phyloP scores from a whole-genome alignment of 2,329 filamentous ascomycete genomes.

The Sporothrix pseudoabietina region DNA sequence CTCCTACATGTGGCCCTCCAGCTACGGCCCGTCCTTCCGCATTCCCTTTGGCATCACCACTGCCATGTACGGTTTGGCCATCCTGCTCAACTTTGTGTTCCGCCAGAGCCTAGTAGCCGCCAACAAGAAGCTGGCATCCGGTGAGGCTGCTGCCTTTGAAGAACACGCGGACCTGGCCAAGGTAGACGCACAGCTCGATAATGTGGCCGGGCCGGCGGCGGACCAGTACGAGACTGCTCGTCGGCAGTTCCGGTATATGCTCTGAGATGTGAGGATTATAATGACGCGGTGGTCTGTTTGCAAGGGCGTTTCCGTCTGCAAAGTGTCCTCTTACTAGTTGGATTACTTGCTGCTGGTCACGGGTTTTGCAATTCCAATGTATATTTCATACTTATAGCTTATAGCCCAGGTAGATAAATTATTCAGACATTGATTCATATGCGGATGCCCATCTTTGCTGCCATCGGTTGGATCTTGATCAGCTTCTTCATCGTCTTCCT shows the following conservation, averaged over 20 bases:
- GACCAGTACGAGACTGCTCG: not conserved
- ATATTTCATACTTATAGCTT: too few species aligned
- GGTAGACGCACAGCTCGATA: slow-evolving; percentile 4
- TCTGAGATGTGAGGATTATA: not conserved
- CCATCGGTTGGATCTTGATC: not conserved
- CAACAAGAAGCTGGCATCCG: slow-evolving; percentile 11
- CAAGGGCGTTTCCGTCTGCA: too few species aligned
- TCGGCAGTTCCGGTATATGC: slow-evolving; percentile 13
- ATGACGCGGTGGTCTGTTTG: too few species aligned
- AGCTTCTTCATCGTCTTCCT: not conserved
- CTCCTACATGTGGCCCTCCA: slow-evolving; percentile 33
- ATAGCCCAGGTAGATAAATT: too few species aligned
- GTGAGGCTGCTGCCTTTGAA: slow-evolving; percentile 18
- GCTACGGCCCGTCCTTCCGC: slow-evolving; percentile 33
- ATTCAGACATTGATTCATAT: too few species aligned
- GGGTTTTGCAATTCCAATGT: too few species aligned
- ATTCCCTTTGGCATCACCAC: slow-evolving; percentile 20
- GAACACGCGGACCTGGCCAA: not conserved
- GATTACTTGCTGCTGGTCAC: too few species aligned
- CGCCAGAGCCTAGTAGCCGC: slow-evolving; percentile 14
- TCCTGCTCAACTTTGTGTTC: slow-evolving; percentile 3
- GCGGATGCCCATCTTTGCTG: not conserved
- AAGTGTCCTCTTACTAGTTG: too few species aligned
- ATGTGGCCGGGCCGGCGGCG: not conserved
- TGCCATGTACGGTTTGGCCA: slow-evolving; percentile 15